Conservation (phyloP, 2,329 filamentous ascomycete species). For the Elsinoe perseae region DNA sequence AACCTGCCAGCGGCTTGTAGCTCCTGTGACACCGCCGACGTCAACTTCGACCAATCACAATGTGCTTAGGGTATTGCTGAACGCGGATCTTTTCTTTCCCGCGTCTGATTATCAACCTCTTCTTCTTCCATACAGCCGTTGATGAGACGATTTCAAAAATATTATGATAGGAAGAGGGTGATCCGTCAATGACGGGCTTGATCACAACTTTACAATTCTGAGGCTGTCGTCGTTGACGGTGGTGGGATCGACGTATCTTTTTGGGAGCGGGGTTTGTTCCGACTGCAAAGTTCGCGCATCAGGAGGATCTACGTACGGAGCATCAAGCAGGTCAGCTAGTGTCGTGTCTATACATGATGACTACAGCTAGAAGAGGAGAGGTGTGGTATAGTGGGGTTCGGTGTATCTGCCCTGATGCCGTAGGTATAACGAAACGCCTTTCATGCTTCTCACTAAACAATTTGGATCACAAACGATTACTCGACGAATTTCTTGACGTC, state of each 20-base stretch:
- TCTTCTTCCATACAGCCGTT: conserved; percentile 11
- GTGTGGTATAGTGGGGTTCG: background rate
- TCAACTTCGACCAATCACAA: conserved; percentile 3
- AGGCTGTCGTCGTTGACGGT: conserved; percentile 10
- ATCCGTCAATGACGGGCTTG: conserved; percentile 1
- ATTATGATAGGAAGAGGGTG: conserved; percentile 13
- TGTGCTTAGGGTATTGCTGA: background rate
- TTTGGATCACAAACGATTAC: conserved; percentile 24
- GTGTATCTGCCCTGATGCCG: background rate
- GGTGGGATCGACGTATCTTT: background rate
- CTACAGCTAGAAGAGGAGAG: background rate
- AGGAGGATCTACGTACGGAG: background rate
- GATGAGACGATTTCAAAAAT: conserved; percentile 10
- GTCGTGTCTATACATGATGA: background rate
- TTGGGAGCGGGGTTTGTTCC: background rate
- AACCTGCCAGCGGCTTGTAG: too few species aligned
- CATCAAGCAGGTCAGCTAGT: background rate
- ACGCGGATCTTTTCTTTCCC: background rate
- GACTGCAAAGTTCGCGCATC: background rate
- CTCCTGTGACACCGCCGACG: conserved; percentile 6
- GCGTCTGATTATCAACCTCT: background rate
- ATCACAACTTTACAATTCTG: conserved; percentile 11
- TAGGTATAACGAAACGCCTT: background rate
- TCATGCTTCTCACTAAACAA: background rate
- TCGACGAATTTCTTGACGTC: conserved; percentile 81